Evolutionary conservation across 106 monocot species (phyloP), one percentile per base, ranked within the genome.

Genomic region (Dioscorea dumetorum): DNA sequence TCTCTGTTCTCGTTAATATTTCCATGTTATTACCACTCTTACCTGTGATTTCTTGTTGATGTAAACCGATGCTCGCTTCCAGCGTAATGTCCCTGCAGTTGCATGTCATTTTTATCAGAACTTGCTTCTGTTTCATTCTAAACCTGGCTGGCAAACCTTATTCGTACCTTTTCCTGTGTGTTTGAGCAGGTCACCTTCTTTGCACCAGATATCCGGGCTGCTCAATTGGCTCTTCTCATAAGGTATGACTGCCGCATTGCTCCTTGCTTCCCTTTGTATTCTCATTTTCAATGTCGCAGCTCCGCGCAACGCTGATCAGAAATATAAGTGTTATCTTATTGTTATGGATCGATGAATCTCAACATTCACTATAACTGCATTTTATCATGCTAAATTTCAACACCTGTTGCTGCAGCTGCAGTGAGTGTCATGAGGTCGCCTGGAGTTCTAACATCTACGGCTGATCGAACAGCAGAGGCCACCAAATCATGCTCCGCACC

Each of bases 11-110:
- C n/a, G 5, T 19, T 50, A 50, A 66, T 5, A 50, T 21, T n/a
- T 22, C 48, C 21, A 61, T 33, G 5, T 15, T 52, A 18, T 8
- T 63, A 7, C 41, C 48, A 60, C 12, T 52, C n/a, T 78, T 78
- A 90, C 94, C 87, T 91, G 95, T 18, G 91, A 91, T 56, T 78
- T 91, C 62, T 73, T 91, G 85, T 91, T 97, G 70, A 91, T 78
- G 69, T 88, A 87, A 19, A 91, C 73, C 3, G 79, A 75, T 31
- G 91, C 91, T 18, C 56, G 66, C 74, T 88, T 91, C 82, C 80
- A 73, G 21, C 77, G 95, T 20, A 86, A 32, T 20, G 70, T 51
- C 12, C 95, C 95, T 90, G 80, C 24, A 62, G 59, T 13, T 52
- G 22, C 10, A 41, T 41, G 41, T 6, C 10, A 41, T 3, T 10